Base-by-base conservation (phyloP, 1,139 yeast species). In the Diutina sp. region DNA sequence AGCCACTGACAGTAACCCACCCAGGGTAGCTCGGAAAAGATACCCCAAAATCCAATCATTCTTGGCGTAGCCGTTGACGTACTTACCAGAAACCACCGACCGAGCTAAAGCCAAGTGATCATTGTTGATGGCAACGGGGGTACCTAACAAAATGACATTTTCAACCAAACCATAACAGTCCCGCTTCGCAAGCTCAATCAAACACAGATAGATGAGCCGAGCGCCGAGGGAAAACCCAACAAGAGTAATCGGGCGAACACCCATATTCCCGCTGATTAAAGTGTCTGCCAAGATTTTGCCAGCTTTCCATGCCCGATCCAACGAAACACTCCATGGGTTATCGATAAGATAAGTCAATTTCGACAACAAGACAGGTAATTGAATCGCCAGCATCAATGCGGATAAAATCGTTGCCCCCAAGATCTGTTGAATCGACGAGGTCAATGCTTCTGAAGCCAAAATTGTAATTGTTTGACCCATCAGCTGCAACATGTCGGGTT, bases 31-130 rank as follows among this genome's bases (percentile, higher is more conserved):
- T 62, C 99, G 77, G 70, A 93, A 95, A 51, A 95, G 72, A 68
- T 95, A 95, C 0, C 99, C 99, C 59, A 95, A 75, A 61, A 95
- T 86, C 99, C 99, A 95, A 71, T 95, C 99, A 65, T 87, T 90
- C 61, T 83, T 82, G 2, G 97, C 88, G 68, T 83, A 95, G 0
- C 97, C 98, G 68, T 90, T 93, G 51, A 93, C 82, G 66, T 90
- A 91, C 56, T 85, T 77, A 0, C 99, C 99, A 64, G 95, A 85
- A 1, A 95, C 97, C 21, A 88, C 95, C 0, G 96, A 82, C 60
- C 95, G 76, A 0, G 95, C 96, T 62, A 85, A 70, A 0, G 88
- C 83, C 60, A 93, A 71, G 64, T 91, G 93, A 64, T 90, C 96
- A 28, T 73, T 77, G 59, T 88, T 85, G 54, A 86, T 84, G 1